phyloP scores from a whole-genome alignment of 768 basidiomycete genomes.

The Austroboletus eburneus region DNA sequence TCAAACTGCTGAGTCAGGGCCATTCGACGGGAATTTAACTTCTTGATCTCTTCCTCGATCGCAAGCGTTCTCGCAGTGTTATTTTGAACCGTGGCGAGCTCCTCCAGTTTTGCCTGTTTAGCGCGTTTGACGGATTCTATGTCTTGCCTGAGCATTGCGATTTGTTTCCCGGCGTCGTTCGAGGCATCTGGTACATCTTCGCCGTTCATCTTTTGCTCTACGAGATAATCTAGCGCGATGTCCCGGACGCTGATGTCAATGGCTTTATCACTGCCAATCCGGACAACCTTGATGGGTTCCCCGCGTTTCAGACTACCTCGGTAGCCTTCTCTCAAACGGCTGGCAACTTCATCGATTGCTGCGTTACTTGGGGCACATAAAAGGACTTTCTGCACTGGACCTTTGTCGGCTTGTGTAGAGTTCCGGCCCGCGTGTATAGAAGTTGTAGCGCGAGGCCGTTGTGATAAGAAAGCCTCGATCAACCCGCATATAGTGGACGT shows the following conservation, averaged over 20 bases:
- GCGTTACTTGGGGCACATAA: slow-evolving; percentile 98
- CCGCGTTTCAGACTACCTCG: slow-evolving; percentile 50
- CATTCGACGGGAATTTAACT: slow-evolving; percentile 61
- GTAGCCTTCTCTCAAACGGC: slow-evolving; percentile 79
- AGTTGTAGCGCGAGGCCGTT: slow-evolving; percentile 46
- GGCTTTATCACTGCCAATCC: slow-evolving; percentile 75
- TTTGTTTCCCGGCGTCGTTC: slow-evolving; percentile 54
- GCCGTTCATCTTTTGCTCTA: slow-evolving; percentile 67
- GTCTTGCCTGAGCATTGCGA: slow-evolving; percentile 57
- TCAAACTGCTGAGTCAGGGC: slow-evolving; percentile 67
- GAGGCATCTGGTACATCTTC: slow-evolving; percentile 35
- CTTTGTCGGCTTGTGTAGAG: slow-evolving; percentile 37
- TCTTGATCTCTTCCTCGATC: slow-evolving; percentile 70
- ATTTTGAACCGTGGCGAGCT: slow-evolving; percentile 53
- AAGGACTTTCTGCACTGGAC: slow-evolving; percentile 65
- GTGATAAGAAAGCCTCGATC: slow-evolving; percentile 76
- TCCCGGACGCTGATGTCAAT: slow-evolving; percentile 81
- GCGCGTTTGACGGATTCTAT: slow-evolving; percentile 63
- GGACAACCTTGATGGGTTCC: slow-evolving; percentile 74
- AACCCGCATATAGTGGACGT: slow-evolving; percentile 96
- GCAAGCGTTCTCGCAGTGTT: slow-evolving; percentile 48
- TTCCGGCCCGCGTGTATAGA: slow-evolving; percentile 46
- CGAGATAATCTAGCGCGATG: slow-evolving; percentile 80
- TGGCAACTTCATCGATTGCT: slow-evolving; percentile 94
- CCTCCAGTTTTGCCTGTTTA: slow-evolving; percentile 56